A percentile compares a stretch with the other conserved stretches of the same genome.
phyloP scores from a whole-genome alignment of 2,329 filamentous ascomycete species.

The Colletotrichum lentis region DNA sequence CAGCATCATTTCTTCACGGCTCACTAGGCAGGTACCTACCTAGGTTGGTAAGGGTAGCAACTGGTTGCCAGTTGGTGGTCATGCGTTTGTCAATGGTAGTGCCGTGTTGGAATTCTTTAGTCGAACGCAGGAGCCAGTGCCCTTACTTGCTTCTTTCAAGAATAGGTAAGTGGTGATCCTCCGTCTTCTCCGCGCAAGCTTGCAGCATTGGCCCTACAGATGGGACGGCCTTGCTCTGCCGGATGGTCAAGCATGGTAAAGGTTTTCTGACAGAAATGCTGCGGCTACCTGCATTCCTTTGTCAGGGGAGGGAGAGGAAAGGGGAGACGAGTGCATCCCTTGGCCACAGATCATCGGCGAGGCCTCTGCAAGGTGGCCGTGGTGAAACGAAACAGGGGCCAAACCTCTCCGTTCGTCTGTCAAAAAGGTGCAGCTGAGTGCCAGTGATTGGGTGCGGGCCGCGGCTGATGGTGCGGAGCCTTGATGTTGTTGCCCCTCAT shows the following conservation, averaged over 20 bases:
- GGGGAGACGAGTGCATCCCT: conserved; percentile 3
- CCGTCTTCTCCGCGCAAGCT: conserved; percentile 14
- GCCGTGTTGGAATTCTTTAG: neutral
- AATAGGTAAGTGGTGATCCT: conserved; percentile 5
- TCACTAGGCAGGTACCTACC: neutral
- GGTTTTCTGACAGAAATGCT: neutral
- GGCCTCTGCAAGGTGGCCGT: conserved; percentile 32
- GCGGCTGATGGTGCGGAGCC: conserved; percentile 30
- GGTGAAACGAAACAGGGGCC: conserved; percentile 39
- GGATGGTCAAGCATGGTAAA: conserved; percentile 5
- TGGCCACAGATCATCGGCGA: conserved; percentile 31
- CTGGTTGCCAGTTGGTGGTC: neutral
- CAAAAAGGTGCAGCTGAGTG: conserved; percentile 30
- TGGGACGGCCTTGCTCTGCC: conserved; percentile 13
- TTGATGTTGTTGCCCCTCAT: neutral
- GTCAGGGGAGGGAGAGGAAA: conserved; percentile 2
- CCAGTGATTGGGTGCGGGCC: conserved; percentile 31
- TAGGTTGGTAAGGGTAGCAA: conserved; percentile 6
- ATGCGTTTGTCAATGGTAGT: conserved; percentile 17
- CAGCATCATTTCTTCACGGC: conserved; percentile 28
- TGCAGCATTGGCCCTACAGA: conserved; percentile 16
- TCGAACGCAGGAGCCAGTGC: conserved; percentile 28
- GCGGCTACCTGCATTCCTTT: neutral
- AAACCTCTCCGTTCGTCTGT: conserved; percentile 28
- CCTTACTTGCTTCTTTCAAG: conserved; percentile 1